Conservation (phyloP, 1,284 basidiomycete genomes). For the Ceratobasidium sp. region DNA sequence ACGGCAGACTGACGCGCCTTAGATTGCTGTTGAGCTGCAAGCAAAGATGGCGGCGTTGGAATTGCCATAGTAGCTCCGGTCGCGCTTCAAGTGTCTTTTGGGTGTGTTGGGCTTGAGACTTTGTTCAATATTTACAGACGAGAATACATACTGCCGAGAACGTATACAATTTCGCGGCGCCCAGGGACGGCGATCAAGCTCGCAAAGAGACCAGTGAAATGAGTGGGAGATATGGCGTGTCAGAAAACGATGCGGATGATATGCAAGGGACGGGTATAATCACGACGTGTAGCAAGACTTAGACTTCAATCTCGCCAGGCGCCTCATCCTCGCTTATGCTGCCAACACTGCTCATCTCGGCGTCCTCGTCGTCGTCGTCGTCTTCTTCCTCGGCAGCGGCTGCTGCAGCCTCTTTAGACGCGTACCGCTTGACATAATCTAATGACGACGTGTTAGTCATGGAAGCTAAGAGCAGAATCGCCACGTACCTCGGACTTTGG, state of each 20-base stretch:
- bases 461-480: neutral
- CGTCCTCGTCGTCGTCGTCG: slow-evolving; percentile 66
- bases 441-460: slow-evolving; percentile 12
- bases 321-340: slow-evolving; percentile 76
- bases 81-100: neutral
- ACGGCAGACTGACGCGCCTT: neutral
- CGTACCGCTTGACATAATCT: slow-evolving; percentile 88
- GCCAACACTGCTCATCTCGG: slow-evolving; percentile 91
- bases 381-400: slow-evolving; percentile 68
- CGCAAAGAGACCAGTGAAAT: slow-evolving; percentile 25
- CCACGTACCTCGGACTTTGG: slow-evolving; percentile 85
- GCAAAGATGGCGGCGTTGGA: slow-evolving; percentile 44
- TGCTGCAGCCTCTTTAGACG: slow-evolving; percentile 80
- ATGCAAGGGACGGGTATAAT: slow-evolving; percentile 40
- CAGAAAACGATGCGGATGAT: slow-evolving; percentile 31
- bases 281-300: neutral
- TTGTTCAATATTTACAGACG: slow-evolving; percentile 40
- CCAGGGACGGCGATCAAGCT: neutral
- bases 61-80: slow-evolving; percentile 28
- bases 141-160: slow-evolving; percentile 40
- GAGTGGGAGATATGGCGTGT: slow-evolving; percentile 22
- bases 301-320: slow-evolving; percentile 28
- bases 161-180: slow-evolving; percentile 33
- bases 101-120: neutral
- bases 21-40: slow-evolving; percentile 44